Evolutionary conservation across 2,329 filamentous ascomycete genomes (phyloP), one percentile per base, ranked within the genome.

Genomic region (Colletotrichum chlorophyti): DNA sequence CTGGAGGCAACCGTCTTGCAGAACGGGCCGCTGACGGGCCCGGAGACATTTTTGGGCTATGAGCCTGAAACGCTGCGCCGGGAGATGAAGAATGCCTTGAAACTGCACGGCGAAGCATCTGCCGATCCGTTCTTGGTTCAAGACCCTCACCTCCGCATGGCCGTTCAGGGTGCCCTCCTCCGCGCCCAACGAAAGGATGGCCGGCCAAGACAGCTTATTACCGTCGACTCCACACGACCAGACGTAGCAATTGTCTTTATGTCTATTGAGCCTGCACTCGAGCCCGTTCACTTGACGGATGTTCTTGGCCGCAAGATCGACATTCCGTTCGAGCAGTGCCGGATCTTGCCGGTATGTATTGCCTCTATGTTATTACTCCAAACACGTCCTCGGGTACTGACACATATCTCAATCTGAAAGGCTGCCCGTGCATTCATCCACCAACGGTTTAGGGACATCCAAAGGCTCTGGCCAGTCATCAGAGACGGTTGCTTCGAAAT

Each of bases 121-220:
- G 31, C 29, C 2, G 55, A 59, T 14, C 42, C 35, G 43, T 27
- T 59, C 5, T 15, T 55, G 10, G 23, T 42, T 1, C 31, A 49
- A 3, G 55, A 55, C 0, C 24, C 24, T 1, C 43, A 55, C 7
- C 26, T 49, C 17, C 55, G 55, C 15, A 9, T 31, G 1, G 50
- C 55, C 9, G 43, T 59, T 0, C 37, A 42, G 12, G 32, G 34
- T 15, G 50, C 55, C 5, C 55, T 45, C 0, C 38, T 38, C 24
- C 55, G 51, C 15, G 50, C 55, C 1, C 42, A 54, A 10, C 42
- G 27, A 10, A 59, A 59, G 31, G 55, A 59, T 26, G 55, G 55
- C 1, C 45, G 55, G 5, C 24, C n/a, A 23, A 43, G 55, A 4
- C 53, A 40, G 31, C 32, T 59, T 8, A 40, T 59, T 2, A 29